Base-by-base conservation (phyloP, 179 eudicot species). In the Beta corolliflora region DNA sequence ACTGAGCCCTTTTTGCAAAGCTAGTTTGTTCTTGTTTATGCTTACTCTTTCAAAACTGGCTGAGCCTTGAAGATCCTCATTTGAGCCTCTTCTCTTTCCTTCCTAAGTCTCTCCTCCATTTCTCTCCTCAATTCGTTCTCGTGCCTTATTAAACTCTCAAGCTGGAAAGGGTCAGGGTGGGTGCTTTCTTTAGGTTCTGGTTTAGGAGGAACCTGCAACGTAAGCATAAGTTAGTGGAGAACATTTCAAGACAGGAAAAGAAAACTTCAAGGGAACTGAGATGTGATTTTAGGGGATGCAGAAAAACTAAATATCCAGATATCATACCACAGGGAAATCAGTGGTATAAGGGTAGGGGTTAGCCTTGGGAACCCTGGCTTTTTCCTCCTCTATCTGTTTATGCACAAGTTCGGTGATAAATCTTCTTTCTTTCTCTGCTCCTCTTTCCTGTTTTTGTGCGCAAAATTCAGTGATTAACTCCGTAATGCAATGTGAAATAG, bases 321-420 rank as follows among this genome's bases (percentile, higher is more conserved):
- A 79, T 7, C 82, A 58, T 96, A 96, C 99, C 97, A 94, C 94
- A 68, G 97, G 98, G 83, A 84, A 97, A 84, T 97, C 98, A 71
- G 98, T 97, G 65, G 99, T 93, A 76, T 92, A 94, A 10, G 99
- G 98, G 83, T 93, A 94, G 14, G 99, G 99, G 79, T 65, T 90
- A 50, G 99, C 99, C 90, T 87, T 94, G 7, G 91, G 99, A 77
- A 92, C 80, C 79, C 99, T 89, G 55, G 98, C 91, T 73, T 79
- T 88, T 85, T 92, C 98, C 80, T 94, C 98, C 83, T 94, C 97
- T 73, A 88, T 13, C 79, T 90, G 90, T 87, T 94, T 94, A 66
- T 88, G 92, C 83, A 87, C 54, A 36, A 94, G 77, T 78, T 94
- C 99, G 48, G 85, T 90, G 55, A 86, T 77, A 71, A 94, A 82